Evolutionary conservation across 108 stramenopile species (phyloP), one percentile per base, ranked within the genome.

Genomic region (Fragilaria radians): DNA sequence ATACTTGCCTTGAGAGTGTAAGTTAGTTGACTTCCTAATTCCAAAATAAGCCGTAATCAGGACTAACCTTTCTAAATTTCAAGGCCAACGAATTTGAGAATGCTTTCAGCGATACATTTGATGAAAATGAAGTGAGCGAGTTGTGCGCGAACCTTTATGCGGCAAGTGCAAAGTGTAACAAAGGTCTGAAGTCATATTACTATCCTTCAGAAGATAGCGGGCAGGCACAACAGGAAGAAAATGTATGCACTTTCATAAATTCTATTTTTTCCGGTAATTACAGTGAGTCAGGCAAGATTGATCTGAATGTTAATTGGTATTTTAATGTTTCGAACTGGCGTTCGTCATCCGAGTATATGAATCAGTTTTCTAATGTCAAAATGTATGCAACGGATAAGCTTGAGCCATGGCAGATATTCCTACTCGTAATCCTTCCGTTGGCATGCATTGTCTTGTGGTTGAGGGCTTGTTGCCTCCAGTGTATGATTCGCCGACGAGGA

Each of bases 101-200:
- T 14, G 59, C n/a, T n/a, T n/a, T n/a, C n/a, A n/a, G n/a, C n/a
- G n/a, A n/a, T n/a, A n/a, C n/a, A n/a, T n/a, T n/a, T n/a, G n/a
- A 59, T 14, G 68, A 11, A 9, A 46, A 65, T 31, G 61, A 52
- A 19, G 46, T 70, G 24, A 70, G 48, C 30, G 61, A 71, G 46
- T 30, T 82, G 3, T 82, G 81, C 59, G 61, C 56, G 21, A 49
- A 57, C 22, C 72, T 82, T 27, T 82, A 79, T 36, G 57, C 67
- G 28, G 11, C 32, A 1, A 51, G 74, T 17, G 75, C 66, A 3
- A 80, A 78, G 46, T 84, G 83, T 62, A 75, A 84, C 74, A 68
- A 75, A 55, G 62, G 78, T 26, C 54, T 70, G 1, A 56, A 22
- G 18, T 22, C 52, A 49, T 7, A 17, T 22, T 21, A 51, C 19